Evolutionary conservation across 768 basidiomycete species (phyloP).

Genomic region (Boletus sp.): DNA sequence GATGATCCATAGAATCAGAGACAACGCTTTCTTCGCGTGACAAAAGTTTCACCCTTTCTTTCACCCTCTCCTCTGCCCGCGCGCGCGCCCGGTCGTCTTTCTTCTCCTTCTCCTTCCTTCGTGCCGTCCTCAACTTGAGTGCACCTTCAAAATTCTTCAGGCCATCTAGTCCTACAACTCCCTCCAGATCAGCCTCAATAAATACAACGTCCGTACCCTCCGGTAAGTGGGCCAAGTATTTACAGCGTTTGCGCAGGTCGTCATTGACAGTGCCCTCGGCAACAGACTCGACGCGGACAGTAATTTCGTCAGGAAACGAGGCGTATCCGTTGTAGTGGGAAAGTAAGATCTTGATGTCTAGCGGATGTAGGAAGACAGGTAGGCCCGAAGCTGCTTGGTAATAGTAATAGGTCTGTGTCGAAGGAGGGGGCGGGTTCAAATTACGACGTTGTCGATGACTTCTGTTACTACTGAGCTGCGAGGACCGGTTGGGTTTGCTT

Average conservation of each 20-base stretch:
- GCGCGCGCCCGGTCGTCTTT: conserved; percentile 85
- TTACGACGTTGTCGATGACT: conserved; percentile 65
- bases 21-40: conserved; percentile 18
- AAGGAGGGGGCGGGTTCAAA: conserved; percentile 81
- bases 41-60: conserved; percentile 46
- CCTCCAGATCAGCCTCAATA: conserved; percentile 79
- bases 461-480: conserved; percentile 31
- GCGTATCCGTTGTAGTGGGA: conserved; percentile 79
- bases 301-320: conserved; percentile 79
- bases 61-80: conserved; percentile 72
- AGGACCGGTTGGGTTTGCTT: conserved; percentile 4
- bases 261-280: conserved; percentile 84
- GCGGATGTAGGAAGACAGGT: conserved; percentile 89
- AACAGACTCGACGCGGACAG: conserved; percentile 73
- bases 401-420: conserved; percentile 89
- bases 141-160: conserved; percentile 82
- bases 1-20: conserved; percentile 4
- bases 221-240: conserved; percentile 91
- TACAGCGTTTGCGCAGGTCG: conserved; percentile 90
- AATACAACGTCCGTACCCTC: conserved; percentile 92
- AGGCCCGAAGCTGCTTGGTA: conserved; percentile 93
- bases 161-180: conserved; percentile 72
- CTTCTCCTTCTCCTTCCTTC: conserved; percentile 76
- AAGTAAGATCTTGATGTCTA: conserved; percentile 91
- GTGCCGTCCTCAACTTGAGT: conserved; percentile 67